These are phyloP conservation scores for Ramularia collo-cygni DNA, from an alignment of 2,329 filamentous ascomycete genomes.

Conservation along the genomic window DNA sequence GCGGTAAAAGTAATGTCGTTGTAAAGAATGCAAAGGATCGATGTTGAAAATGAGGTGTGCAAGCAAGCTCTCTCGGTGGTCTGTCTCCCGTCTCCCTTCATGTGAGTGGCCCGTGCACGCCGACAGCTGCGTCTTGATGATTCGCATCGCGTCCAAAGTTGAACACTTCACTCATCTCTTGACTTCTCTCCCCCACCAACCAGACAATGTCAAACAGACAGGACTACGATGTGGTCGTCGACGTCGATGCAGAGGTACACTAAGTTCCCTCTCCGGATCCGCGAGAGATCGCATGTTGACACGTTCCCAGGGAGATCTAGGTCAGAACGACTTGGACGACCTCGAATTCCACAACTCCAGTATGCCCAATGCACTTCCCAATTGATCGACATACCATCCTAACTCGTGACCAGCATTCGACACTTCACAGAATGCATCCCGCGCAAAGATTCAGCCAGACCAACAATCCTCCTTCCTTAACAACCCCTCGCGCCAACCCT, in stretches of 20 bases:
- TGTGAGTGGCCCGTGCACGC: too few relatives aligned
- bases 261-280: background rate
- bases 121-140: too few relatives aligned
- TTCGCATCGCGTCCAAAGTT: too few relatives aligned
- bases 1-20: too few relatives aligned
- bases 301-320: constrained; percentile 72
- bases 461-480: constrained; percentile 31
- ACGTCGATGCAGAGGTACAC: constrained; percentile 86
- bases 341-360: constrained; percentile 96
- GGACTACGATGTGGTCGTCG: constrained; percentile 96
- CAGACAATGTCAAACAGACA: constrained; percentile 47
- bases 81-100: too few relatives aligned
- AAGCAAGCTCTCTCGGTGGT: too few relatives aligned
- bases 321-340: constrained; percentile 95
- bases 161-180: too few relatives aligned
- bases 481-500: constrained; percentile 18
- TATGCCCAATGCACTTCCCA: constrained; percentile 31
- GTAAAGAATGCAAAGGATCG: too few relatives aligned
- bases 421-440: constrained; percentile 32
- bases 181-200: background rate
- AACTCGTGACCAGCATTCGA: constrained; percentile 22
- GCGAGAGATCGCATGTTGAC: constrained; percentile 17
- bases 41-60: too few relatives aligned
- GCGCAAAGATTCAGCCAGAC: constrained; percentile 45
- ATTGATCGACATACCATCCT: constrained; percentile 5